phyloP scores from a whole-genome alignment of 805 yeast species.

The Cyberlindnera veronae region DNA sequence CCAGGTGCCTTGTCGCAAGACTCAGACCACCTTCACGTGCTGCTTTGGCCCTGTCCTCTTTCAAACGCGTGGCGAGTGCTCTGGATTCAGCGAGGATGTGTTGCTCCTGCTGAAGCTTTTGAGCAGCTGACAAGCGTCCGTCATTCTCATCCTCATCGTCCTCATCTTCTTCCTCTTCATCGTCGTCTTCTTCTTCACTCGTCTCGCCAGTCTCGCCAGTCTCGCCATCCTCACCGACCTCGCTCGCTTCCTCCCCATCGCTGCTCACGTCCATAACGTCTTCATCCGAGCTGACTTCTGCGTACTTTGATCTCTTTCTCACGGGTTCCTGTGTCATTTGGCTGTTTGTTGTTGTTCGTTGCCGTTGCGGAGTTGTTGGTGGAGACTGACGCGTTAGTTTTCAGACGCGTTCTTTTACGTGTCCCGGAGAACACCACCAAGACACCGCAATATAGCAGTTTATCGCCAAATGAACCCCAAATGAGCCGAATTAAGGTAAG shows the following conservation, averaged over 20 bases:
- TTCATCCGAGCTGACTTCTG: too few relatives aligned
- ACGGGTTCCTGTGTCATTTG: too few relatives aligned
- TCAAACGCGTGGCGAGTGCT: slow-evolving; percentile 27
- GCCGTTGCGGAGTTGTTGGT: too few relatives aligned
- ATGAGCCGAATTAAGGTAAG: not conserved
- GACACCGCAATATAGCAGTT: too few relatives aligned
- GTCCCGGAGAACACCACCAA: too few relatives aligned
- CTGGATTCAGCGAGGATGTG: slow-evolving; percentile 32
- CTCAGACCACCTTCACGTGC: slow-evolving; percentile 56
- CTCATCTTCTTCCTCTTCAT: slow-evolving; percentile 10
- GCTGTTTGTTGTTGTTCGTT: too few relatives aligned
- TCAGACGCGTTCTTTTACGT: too few relatives aligned
- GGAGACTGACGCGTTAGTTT: too few relatives aligned
- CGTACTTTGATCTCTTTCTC: too few relatives aligned
- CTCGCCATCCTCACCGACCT: slow-evolving; percentile 3
- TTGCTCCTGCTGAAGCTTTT: slow-evolving; percentile 22
- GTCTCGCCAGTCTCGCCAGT: slow-evolving; percentile 13
- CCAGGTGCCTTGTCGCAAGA: slow-evolving; percentile 42
- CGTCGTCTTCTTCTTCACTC: slow-evolving; percentile 14
- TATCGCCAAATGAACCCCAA: too few relatives aligned
- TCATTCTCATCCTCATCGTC: slow-evolving; percentile 11
- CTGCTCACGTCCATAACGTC: too few relatives aligned
- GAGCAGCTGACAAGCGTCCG: not conserved
- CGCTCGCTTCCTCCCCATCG: too few relatives aligned
- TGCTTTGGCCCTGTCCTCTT: slow-evolving; percentile 44